Evolutionary conservation across 768 basidiomycete genomes (phyloP).

Genomic region (Aureoboletus auriporus): DNA sequence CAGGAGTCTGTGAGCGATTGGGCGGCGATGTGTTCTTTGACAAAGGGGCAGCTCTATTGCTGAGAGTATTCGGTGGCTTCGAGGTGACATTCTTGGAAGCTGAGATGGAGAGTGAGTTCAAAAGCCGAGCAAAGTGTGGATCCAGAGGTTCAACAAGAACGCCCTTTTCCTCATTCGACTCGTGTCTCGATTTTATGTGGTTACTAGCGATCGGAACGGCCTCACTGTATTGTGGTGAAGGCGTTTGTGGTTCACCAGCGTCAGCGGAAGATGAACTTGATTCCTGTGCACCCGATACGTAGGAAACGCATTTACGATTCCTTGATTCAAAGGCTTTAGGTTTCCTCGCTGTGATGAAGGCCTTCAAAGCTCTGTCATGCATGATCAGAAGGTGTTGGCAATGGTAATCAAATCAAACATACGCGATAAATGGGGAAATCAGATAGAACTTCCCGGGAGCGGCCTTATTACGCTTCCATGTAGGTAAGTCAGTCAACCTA

Average conservation of each 20-base stretch:
- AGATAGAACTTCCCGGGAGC: conserved; percentile 85
- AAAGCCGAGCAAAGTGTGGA: conserved; percentile 66
- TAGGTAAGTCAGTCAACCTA: conserved; percentile 80
- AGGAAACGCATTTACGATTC: conserved; percentile 33
- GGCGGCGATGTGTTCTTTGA: conserved; percentile 10
- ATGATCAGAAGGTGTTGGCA: conserved; percentile 2
- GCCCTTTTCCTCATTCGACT: conserved; percentile 31
- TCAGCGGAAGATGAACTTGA: conserved; percentile 67
- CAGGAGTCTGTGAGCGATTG: conserved; percentile 20
- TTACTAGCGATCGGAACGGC: conserved; percentile 25
- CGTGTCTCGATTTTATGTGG: conserved; percentile 21
- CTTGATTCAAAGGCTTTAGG: conserved; percentile 39
- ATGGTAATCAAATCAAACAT: conserved; percentile 23
- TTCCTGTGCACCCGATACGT: conserved; percentile 41
- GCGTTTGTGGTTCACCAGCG: conserved; percentile 58
- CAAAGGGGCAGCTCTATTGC: conserved; percentile 5
- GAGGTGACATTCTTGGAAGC: conserved; percentile 31
- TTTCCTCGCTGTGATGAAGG: conserved; percentile 63
- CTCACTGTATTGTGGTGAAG: conserved; percentile 55
- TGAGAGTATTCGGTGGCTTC: conserved; percentile 3
- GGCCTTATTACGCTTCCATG: conserved; percentile 79
- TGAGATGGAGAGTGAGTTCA: conserved; percentile 61
- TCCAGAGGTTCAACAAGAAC: conserved; percentile 41
- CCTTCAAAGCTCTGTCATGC: conserved; percentile 41
- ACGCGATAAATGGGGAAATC: conserved; percentile 92